Base-by-base conservation (phyloP, 257 asterid species). In the Anisodus acutangulus region DNA sequence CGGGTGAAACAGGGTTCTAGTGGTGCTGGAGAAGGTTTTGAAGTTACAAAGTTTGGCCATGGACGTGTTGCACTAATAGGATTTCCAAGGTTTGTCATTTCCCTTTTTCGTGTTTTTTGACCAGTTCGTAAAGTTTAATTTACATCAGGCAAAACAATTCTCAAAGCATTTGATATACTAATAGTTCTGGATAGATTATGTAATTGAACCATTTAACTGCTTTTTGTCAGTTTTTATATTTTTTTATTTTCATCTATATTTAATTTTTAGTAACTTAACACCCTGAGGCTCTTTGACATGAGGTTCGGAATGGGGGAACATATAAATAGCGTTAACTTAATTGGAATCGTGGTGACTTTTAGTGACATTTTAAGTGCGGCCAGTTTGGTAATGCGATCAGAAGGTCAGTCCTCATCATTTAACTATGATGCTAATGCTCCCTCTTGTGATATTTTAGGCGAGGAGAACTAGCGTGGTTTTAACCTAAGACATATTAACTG, bases 21-120 rank as follows among this genome's bases (percentile, higher is more conserved):
- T 88, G 99, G 95, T 86, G 98, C 95, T 81, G 99, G 98, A 86
- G 99, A 96, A n/a, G 99, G 99, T 85, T 96, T 96, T 84, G 99
- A 96, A 90, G 99, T 94, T 87, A 94, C 99, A 54, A 96, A 96
- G 89, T 96, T 79, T 88, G 99, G 99, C 72, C 99, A 96, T 86
- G 98, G 97, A 62, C 98, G 98, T 82, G 99, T 96, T 31, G 98
- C 99, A 17, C 90, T 96, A 82, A 96, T 96, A 85, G 99, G 99
- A 87, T 96, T 96, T 89, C 99, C 99, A 89, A 96, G 99, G 99
- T 96, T 86, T 68, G 91, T 81, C 80, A 37, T 87, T 59, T 88
- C 78, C 70, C 11, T 39, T 53, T 8, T 59, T 9, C 37, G 80
- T 82, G 78, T 17, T 68, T 82, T 19, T 45, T 12, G 63, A 41